Conservation (phyloP, 306 rosid genomes). For the Hylodesmum podocarpum region DNA sequence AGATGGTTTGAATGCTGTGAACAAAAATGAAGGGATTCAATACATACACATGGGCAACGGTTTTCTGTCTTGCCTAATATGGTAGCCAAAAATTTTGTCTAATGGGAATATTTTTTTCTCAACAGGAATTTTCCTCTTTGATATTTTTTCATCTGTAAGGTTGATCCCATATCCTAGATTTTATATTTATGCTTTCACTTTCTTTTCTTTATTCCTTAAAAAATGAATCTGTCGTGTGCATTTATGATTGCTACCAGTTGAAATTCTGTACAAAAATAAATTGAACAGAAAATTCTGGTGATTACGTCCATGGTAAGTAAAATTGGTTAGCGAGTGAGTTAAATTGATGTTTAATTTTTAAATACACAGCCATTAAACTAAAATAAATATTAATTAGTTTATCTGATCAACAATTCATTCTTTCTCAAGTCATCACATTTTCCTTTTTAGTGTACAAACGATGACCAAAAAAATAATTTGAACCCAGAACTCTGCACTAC, state of each 20-base stretch:
- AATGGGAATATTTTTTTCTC: neutral
- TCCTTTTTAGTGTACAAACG: no score
- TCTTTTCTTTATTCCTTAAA: neutral
- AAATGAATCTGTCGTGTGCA: neutral
- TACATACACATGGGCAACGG: neutral
- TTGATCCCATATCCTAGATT: neutral
- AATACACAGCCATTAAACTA: no score
- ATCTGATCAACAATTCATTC: no score
- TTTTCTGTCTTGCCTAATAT: neutral
- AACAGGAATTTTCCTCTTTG: neutral
- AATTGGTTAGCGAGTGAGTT: no score
- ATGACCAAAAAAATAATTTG: no score
- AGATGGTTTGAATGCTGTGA: neutral
- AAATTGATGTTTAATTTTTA: no score
- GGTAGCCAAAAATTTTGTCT: slow-evolving; percentile 20
- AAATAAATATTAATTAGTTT: no score
- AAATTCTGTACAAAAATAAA: neutral
- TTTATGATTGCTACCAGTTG: neutral
- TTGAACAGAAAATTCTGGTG: neutral
- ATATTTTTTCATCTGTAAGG: neutral
- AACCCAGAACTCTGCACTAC: no score
- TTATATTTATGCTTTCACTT: neutral
- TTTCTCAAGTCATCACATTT: no score
- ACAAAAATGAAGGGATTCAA: neutral
- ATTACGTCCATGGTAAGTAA: neutral